Conservation (phyloP, 495 filamentous ascomycete species). For the Thermochaetoides thermophila region DNA sequence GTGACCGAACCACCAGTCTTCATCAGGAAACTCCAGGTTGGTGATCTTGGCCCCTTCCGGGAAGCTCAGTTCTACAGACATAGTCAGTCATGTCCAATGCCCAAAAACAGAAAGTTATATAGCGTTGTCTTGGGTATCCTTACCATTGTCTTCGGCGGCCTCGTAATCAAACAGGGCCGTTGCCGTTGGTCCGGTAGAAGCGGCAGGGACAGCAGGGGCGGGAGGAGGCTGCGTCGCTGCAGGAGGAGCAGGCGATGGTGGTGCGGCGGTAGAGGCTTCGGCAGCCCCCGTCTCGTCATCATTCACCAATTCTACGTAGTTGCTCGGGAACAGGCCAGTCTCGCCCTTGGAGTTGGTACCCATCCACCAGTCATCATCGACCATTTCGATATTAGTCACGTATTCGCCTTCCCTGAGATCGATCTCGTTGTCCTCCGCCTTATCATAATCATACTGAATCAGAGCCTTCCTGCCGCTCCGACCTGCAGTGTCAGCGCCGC, state of each 20-base stretch:
- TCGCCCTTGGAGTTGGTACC: constrained; percentile 71
- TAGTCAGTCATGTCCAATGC: constrained; percentile 9
- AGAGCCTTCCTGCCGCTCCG: constrained; percentile 52
- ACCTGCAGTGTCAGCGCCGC: no score
- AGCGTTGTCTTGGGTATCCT: constrained; percentile 5
- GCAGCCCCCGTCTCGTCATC: constrained; percentile 21
- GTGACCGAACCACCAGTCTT: constrained; percentile 95
- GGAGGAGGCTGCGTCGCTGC: constrained; percentile 14
- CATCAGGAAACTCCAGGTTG: constrained; percentile 75
- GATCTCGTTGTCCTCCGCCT: constrained; percentile 91
- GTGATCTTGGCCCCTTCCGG: constrained; percentile 73
- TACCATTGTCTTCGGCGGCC: constrained; percentile 86
- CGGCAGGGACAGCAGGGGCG: constrained; percentile 16
- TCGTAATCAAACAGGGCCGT: constrained; percentile 92
- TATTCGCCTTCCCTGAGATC: constrained; percentile 81
- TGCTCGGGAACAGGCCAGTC: constrained; percentile 82
- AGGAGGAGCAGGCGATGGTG: constrained; percentile 16
- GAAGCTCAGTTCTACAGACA: constrained; percentile 57
- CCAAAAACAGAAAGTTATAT: neutral
- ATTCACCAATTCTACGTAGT: constrained; percentile 82
- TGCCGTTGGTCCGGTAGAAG: constrained; percentile 44
- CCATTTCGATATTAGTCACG: constrained; percentile 94
- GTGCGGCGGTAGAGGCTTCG: constrained; percentile 11
- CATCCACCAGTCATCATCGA: constrained; percentile 97
- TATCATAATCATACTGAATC: constrained; percentile 91